Evolutionary conservation across 768 basidiomycete species (phyloP).

Genomic region (Suillus brevipes): DNA sequence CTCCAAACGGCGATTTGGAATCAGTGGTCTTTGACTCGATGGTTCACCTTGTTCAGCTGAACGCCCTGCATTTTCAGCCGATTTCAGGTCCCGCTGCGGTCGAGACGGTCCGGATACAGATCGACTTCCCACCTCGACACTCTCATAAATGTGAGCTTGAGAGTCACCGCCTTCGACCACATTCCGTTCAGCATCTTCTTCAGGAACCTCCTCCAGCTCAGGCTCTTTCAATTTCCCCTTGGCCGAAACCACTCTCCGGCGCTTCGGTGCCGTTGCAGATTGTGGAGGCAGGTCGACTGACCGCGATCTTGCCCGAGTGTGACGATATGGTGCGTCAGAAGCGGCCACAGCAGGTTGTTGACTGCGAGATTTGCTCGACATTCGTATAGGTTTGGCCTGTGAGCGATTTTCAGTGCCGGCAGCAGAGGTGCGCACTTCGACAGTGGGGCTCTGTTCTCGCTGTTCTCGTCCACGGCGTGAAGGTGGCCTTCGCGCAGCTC

Average conservation of each 20-base stretch:
- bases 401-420: background rate
- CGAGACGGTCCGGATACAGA: background rate
- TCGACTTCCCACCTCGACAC: background rate
- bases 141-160: background rate
- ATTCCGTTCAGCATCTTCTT: constrained; percentile 5
- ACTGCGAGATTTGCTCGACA: background rate
- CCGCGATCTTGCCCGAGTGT: constrained; percentile 24
- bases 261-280: background rate
- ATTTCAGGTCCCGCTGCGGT: background rate
- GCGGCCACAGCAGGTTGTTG: background rate
- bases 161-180: background rate
- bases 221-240: constrained; percentile 12
- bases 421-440: background rate
- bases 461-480: background rate
- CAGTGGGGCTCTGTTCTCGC: background rate
- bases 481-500: constrained; percentile 2
- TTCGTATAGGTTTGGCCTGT: background rate
- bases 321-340: constrained; percentile 16
- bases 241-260: background rate
- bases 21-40: background rate
- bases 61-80: background rate
- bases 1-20: constrained; percentile 1
- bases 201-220: constrained; percentile 11
- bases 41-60: background rate
- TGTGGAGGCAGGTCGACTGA: constrained; percentile 19